Base-by-base conservation (phyloP, 2,329 filamentous ascomycete genomes). In the Anthostomella pinea region DNA sequence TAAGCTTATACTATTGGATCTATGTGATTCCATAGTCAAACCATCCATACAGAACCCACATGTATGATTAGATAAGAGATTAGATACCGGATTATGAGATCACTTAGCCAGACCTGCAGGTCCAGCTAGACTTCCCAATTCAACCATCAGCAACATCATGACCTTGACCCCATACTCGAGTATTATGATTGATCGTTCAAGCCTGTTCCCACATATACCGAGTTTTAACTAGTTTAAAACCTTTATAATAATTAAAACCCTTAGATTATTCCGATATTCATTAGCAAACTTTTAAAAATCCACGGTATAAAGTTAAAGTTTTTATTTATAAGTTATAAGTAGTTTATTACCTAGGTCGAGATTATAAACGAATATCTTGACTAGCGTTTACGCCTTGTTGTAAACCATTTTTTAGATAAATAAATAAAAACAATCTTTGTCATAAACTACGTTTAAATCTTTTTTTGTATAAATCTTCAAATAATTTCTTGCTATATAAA, bases 341-440 rank as follows among this genome's bases (percentile, higher is more conserved):
- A 27, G 19, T 27, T 15, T 6, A 14, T 20, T 18, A 27, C 13
- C 4, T 35, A 35, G 28, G 13, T 16, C 5, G 16, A 33, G 24
- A 24, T 23, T 33, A 33, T 25, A 8, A 24, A 24, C 24, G 9
- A 33, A 24, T 33, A 23, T 25, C 10, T 24, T 8, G 28, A 35
- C 10, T 35, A 35, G 28, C 14, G 14, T 4, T 21, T 35, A 27
- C 16, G 16, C 5, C n/a, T 28, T 18, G 26, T 27, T 21, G 16
- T 35, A 7, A 35, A 26, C 11, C 28, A 35, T 27, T 35, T 11
- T 35, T 27, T 29, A 29, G 22, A 35, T 30, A 30, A 30, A n/a
- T 35, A 29, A 19, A 29, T 35, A 10, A 5, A 29, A 6, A 8
- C 11, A 13, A 29, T 29, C 4, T 23, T 29, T 16, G 15, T 18